Percentiles rank a stretch among this genome's conserved stretches.
Evolutionary conservation across 352 stramenopile genomes (phyloP).

Genomic region (Phytophthora syringae): DNA sequence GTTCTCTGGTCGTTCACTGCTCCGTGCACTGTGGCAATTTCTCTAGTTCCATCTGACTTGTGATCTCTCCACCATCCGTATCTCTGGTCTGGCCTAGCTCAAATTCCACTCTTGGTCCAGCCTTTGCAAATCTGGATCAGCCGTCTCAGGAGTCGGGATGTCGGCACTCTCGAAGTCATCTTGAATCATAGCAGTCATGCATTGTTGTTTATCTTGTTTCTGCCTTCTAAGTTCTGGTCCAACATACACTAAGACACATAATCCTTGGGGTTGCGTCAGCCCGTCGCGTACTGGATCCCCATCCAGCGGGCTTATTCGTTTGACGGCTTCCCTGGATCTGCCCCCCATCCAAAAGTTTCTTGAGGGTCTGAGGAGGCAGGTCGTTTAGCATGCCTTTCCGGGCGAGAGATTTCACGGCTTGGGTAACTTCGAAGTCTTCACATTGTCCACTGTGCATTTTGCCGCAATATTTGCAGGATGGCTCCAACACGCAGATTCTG

Average conservation of each 20-base stretch:
- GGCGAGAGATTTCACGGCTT: neutral
- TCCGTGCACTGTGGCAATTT: slow-evolving; percentile 8
- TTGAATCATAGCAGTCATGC: slow-evolving; percentile 7
- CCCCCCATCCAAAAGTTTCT: neutral
- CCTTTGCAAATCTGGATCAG: neutral
- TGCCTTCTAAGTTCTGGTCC: slow-evolving; percentile 1
- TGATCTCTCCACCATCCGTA: slow-evolving; percentile 18
- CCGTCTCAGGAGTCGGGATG: no score
- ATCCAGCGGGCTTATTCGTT: slow-evolving; percentile 27
- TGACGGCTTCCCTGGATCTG: slow-evolving; percentile 9
- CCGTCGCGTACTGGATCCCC: slow-evolving; percentile 20
- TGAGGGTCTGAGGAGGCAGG: neutral
- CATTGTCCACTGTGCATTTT: neutral
- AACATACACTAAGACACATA: slow-evolving; percentile 28
- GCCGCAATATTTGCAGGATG: neutral
- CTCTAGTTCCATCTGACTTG: neutral
- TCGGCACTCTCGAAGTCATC: no score
- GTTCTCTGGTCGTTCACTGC: no score
- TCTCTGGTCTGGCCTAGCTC: slow-evolving; percentile 10
- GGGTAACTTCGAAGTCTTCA: neutral
- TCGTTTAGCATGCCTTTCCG: slow-evolving; percentile 1
- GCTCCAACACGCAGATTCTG: neutral
- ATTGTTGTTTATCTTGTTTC: slow-evolving; percentile 13
- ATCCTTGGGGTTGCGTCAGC: slow-evolving; percentile 1
- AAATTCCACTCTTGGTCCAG: no score